Conservation (phyloP, 192 early-diverging fungal genomes). For the Allomyces macrogynus region DNA sequence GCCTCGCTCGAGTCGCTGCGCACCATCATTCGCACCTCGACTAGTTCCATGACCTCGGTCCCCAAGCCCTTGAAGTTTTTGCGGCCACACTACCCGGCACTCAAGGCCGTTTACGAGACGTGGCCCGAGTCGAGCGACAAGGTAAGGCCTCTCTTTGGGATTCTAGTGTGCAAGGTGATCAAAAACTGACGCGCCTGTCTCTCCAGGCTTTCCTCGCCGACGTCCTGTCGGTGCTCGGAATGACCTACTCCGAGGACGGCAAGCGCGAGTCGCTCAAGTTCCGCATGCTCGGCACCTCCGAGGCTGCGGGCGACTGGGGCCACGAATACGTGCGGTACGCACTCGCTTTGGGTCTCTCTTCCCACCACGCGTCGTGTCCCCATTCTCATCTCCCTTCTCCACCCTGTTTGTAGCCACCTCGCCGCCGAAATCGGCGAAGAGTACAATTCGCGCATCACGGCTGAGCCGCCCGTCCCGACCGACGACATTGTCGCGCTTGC, state of each 20-base stretch:
- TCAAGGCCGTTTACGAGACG: conserved; percentile 43
- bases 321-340: conserved; percentile 88
- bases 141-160: too few species aligned
- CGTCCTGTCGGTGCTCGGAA: conserved; percentile 87
- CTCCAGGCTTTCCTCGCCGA: conserved; percentile 61
- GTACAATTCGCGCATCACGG: conserved; percentile 43
- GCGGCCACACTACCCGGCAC: conserved; percentile 55
- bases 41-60: conserved; percentile 96
- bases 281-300: conserved; percentile 56
- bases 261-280: conserved; percentile 70
- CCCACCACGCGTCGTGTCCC: too few species aligned
- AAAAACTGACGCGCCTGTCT: background rate
- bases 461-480: conserved; percentile 24
- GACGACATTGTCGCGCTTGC: conserved; percentile 55
- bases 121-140: conserved; percentile 63
- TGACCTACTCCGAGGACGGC: conserved; percentile 81
- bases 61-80: conserved; percentile 97
- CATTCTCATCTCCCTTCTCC: too few species aligned
- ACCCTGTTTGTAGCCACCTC: conserved; percentile 38
- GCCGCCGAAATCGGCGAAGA: conserved; percentile 77
- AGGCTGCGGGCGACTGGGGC: conserved; percentile 75
- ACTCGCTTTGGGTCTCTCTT: too few species aligned
- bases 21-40: conserved; percentile 77
- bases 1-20: conserved; percentile 72
- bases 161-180: too few species aligned